Conservation (phyloP, 225 moss, liverwort and hornwort genomes). For the Rhytidiadelphus loreus region DNA sequence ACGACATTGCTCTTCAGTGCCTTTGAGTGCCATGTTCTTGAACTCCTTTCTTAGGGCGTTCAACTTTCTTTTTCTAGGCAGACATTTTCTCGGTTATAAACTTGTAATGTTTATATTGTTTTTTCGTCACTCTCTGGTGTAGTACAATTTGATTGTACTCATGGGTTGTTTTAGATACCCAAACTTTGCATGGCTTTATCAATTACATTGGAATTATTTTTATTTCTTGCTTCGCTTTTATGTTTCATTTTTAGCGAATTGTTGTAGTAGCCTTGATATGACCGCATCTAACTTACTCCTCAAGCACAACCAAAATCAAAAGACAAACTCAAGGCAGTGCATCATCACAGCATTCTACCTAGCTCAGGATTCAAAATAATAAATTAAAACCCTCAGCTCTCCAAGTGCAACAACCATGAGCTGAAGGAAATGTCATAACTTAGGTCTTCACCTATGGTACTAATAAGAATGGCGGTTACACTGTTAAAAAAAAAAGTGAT, state of each 20-base stretch:
- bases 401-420: neutral
- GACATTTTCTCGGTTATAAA: neutral
- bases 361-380: neutral
- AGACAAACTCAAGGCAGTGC: neutral
- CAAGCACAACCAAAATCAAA: neutral
- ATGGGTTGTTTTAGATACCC: too few relatives aligned
- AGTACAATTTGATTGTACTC: neutral
- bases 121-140: too few relatives aligned
- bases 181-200: neutral
- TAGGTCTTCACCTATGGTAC: neutral
- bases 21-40: neutral
- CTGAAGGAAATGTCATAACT: neutral
- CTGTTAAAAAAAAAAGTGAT: neutral
- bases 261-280: neutral
- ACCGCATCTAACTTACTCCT: neutral
- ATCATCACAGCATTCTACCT: neutral
- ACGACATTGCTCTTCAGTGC: neutral
- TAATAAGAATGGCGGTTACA: neutral
- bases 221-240: neutral
- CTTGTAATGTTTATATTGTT: neutral
- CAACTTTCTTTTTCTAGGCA: accelerated
- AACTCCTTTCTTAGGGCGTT: neutral
- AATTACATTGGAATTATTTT: neutral
- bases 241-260: neutral
- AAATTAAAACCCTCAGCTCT: neutral